Evolutionary conservation across 345 rosid genomes (phyloP), one percentile per base, ranked within the genome.

Genomic region (Citrus cavaleriei): DNA sequence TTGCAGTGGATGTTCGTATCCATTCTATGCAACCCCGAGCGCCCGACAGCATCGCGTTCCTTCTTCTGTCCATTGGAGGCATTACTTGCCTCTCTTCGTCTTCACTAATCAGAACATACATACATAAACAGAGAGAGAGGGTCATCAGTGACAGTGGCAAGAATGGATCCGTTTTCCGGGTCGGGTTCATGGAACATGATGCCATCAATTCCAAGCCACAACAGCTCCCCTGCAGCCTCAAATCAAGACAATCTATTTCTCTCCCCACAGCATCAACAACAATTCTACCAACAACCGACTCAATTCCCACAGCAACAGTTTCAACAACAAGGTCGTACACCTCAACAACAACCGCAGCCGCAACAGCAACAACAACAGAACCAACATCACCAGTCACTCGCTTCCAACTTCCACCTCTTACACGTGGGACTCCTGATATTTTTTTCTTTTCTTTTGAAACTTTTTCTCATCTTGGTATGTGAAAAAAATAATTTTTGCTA

Each of bases 381-480:
- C 16, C 92, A 86, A 8, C 95, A 87, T 10, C 98, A 93, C 77
- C 97, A 93, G 79, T 93, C 98, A 4, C 91, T 95, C 28, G 97
- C 98, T 30, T 95, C 98, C 51, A 97, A 91, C 77, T 95, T 92
- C 79, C 95, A 92, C 83, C 92, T 95, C 79, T 81, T 86, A 70
- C 92, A 85, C 27, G 97, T 95, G 19, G 4, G 76, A 64, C 28
- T 79, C n/a, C 54, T 14, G 7, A 25, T 18, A 12, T 62, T 32
- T 28, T n/a, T 10, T 38, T 10, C 7, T 9, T 49, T 16, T 54
- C 10, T 21, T 57, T 58, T 0, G n/a, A 58, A 21, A 58, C 4
- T 59, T 59, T 59, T n/a, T 1, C 28, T n/a, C 62, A n/a, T 22
- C 62, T n/a, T 12, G 28, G 28, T 7, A n/a, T 34, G 54, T 10